These are phyloP conservation scores for Scheffersomyces cryptocercus DNA, from an alignment of 1,139 yeast species.

Conservation along the genomic window DNA sequence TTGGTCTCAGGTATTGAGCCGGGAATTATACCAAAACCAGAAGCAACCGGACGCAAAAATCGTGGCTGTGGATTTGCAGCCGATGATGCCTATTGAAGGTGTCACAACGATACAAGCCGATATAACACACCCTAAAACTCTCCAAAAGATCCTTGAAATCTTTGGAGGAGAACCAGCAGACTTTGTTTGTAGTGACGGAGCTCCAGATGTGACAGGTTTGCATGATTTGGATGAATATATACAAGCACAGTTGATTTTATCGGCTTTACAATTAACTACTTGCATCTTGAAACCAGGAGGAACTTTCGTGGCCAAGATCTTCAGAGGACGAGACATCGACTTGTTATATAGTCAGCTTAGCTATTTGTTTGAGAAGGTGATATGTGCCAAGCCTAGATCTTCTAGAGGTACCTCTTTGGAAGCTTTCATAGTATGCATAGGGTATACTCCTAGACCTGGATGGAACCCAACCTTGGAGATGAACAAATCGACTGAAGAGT, in stretches of 20 bases:
- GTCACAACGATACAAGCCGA: conserved; percentile 93
- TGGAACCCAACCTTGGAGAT: conserved; percentile 73
- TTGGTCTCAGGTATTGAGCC: conserved; percentile 94
- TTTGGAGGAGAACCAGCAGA: conserved; percentile 95
- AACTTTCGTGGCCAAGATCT: conserved; percentile 90
- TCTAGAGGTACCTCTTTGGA: conserved; percentile 93
- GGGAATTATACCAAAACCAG: conserved; percentile 54
- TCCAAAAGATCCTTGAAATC: conserved; percentile 68
- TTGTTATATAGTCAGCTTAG: conserved; percentile 87
- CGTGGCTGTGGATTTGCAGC: conserved; percentile 94
- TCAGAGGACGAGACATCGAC: conserved; percentile 94
- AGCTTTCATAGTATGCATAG: conserved; percentile 89
- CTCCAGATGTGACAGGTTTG: conserved; percentile 96
- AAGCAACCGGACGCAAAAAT: conserved; percentile 58
- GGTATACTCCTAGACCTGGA: conserved; percentile 75
- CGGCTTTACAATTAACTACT: conserved; percentile 89
- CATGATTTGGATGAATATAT: conserved; percentile 96
- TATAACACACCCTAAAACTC: conserved; percentile 91
- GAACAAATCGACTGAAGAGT: conserved; percentile 73
- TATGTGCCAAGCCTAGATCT: conserved; percentile 94
- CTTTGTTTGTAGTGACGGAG: conserved; percentile 95
- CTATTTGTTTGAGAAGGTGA: conserved; percentile 75
- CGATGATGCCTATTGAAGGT: conserved; percentile 92
- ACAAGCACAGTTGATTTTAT: conserved; percentile 88
- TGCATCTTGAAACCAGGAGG: conserved; percentile 89